A percentile compares a stretch with the other conserved stretches of the same genome.
Conservation (phyloP, 2,329 filamentous ascomycete species). For the Malbranchea zuffiana region DNA sequence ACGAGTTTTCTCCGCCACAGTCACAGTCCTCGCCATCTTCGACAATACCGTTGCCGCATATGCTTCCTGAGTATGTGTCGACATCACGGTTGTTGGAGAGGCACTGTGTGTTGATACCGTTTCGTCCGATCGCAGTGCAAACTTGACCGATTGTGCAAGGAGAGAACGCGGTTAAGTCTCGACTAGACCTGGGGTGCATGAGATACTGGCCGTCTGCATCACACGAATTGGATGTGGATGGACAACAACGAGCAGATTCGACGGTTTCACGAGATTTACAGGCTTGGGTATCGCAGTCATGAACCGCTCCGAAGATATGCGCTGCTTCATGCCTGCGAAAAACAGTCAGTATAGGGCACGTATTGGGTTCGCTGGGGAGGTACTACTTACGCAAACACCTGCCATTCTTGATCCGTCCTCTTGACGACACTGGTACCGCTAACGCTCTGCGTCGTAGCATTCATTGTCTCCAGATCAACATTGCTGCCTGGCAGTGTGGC, state of each 20-base stretch:
- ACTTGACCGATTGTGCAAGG: constrained; percentile 87
- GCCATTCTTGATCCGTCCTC: constrained; percentile 75
- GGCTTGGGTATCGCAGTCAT: constrained; percentile 67
- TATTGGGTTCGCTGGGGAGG: too few relatives aligned
- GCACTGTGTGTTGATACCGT: constrained; percentile 65
- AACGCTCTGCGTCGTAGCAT: constrained; percentile 51
- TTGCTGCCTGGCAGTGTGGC: constrained; percentile 5
- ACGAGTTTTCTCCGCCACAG: constrained; percentile 67
- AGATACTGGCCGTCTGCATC: constrained; percentile 71
- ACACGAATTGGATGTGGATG: constrained; percentile 56
- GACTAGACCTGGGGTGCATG: constrained; percentile 85
- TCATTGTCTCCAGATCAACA: constrained; percentile 6
- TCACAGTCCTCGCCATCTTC: constrained; percentile 92
- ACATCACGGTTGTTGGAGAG: constrained; percentile 79
- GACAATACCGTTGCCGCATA: constrained; percentile 95
- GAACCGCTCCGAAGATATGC: constrained; percentile 88
- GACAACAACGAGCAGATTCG: constrained; percentile 64
- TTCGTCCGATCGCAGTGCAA: constrained; percentile 69
- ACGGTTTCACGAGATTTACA: constrained; percentile 54
- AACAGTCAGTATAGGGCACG: not conserved
- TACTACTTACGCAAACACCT: constrained; percentile 62
- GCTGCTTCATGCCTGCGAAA: constrained; percentile 60
- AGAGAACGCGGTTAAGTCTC: constrained; percentile 68
- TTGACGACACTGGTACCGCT: constrained; percentile 80
- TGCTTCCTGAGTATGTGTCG: constrained; percentile 65